A percentile compares a stretch with the other conserved stretches of the same genome.
Conservation (phyloP, 1,139 yeast species). For the Kazachstania sp. region DNA sequence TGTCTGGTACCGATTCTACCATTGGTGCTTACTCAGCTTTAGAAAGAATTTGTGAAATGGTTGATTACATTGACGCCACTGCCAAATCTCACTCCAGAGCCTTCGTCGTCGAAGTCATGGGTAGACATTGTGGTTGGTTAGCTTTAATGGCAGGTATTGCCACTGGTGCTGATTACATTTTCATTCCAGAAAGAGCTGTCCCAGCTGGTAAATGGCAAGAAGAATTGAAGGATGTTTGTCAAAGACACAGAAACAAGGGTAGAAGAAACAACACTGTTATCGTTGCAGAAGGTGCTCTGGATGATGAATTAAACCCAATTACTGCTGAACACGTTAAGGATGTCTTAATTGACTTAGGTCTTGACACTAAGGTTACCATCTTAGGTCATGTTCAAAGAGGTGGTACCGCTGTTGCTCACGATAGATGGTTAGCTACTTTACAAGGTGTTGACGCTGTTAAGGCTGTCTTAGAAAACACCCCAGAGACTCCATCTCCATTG, state of each 20-base stretch:
- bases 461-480: constrained; percentile 62
- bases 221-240: constrained; percentile 56
- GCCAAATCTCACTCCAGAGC: constrained; percentile 80
- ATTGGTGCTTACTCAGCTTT: constrained; percentile 74
- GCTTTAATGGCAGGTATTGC: constrained; percentile 79
- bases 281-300: constrained; percentile 80
- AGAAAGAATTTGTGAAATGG: constrained; percentile 68
- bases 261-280: constrained; percentile 72
- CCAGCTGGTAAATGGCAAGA: constrained; percentile 54
- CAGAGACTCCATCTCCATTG: constrained; percentile 67
- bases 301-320: constrained; percentile 55
- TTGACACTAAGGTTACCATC: constrained; percentile 72
- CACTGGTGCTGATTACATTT: constrained; percentile 71
- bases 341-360: constrained; percentile 60
- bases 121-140: constrained; percentile 84
- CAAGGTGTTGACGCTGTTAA: constrained; percentile 82
- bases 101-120: constrained; percentile 83
- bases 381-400: constrained; percentile 84
- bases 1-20: constrained; percentile 76
- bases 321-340: constrained; percentile 59
- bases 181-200: constrained; percentile 74
- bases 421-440: constrained; percentile 63
- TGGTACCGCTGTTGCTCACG: constrained; percentile 77
- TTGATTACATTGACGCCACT: constrained; percentile 76
- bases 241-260: constrained; percentile 60